These are phyloP conservation scores for Pyrus betulifolia DNA, from an alignment of 306 rosid genomes.

Conservation along the genomic window DNA sequence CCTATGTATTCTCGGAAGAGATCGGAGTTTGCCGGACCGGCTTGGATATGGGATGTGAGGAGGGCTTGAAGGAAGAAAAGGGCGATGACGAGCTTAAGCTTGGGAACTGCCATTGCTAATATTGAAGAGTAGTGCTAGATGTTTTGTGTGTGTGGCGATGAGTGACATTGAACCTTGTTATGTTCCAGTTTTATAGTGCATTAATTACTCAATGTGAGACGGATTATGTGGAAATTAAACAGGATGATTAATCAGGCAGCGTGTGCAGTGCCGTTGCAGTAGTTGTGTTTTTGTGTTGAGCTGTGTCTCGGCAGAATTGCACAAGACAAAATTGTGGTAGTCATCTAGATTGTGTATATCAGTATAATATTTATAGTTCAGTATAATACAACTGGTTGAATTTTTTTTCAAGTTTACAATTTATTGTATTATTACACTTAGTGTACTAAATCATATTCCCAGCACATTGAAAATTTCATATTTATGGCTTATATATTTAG, in stretches of 20 bases:
- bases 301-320: neutral
- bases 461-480: too few relatives aligned
- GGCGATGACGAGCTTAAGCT: conserved; percentile 19
- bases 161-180: neutral
- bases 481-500: neutral
- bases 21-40: conserved; percentile 27
- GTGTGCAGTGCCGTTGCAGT: neutral
- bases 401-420: too few relatives aligned
- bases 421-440: too few relatives aligned
- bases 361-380: too few relatives aligned
- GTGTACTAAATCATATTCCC: too few relatives aligned
- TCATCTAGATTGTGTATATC: neutral
- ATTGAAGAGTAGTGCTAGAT: neutral
- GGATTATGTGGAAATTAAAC: neutral
- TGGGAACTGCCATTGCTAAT: conserved; percentile 24
- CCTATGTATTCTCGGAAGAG: conserved; percentile 77
- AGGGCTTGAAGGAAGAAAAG: conserved; percentile 23
- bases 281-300: neutral
- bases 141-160: neutral
- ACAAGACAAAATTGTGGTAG: neutral
- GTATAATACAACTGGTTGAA: too few relatives aligned
- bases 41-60: conserved; percentile 13
- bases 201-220: neutral
- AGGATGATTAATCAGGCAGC: neutral
- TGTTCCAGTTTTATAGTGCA: neutral